A percentile compares a stretch with the other conserved stretches of the same genome.
phyloP scores from a whole-genome alignment of 2,329 filamentous ascomycete species.

The Fusarium euwallaceae region DNA sequence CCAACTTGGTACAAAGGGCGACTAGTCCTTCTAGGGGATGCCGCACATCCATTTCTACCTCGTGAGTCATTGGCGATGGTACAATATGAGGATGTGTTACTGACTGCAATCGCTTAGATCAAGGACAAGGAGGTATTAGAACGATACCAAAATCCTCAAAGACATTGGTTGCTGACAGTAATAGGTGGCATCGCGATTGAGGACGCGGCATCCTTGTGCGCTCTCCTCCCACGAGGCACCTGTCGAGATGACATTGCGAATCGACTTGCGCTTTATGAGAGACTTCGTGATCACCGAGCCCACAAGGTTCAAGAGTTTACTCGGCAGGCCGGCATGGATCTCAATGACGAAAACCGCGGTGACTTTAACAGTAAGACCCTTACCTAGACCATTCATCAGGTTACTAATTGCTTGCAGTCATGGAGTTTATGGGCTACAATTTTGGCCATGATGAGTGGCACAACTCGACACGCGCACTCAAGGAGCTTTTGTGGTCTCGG shows the following conservation, averaged over 20 bases:
- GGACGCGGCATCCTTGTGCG: constrained; percentile 71
- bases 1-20: constrained; percentile 66
- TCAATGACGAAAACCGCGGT: constrained; percentile 51
- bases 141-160: too few relatives aligned
- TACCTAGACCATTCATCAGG: neutral
- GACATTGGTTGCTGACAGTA: neutral
- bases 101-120: constrained; percentile 6
- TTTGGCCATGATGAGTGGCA: constrained; percentile 41
- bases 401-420: constrained; percentile 8
- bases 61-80: constrained; percentile 12
- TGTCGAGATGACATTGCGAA: constrained; percentile 61
- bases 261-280: constrained; percentile 70
- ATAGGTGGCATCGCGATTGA: constrained; percentile 74
- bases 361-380: constrained; percentile 56
- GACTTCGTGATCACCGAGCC: constrained; percentile 69
- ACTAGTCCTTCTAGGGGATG: constrained; percentile 73
- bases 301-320: constrained; percentile 70
- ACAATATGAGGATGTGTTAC: neutral
- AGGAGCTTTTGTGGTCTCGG: constrained; percentile 24
- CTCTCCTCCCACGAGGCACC: constrained; percentile 65
- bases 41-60: constrained; percentile 76
- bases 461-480: constrained; percentile 28
- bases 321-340: constrained; percentile 64
- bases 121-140: constrained; percentile 49
- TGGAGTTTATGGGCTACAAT: constrained; percentile 34